These are phyloP conservation scores for Vanilla planifolia DNA, from an alignment of 106 monocot genomes.

Conservation along the genomic window DNA sequence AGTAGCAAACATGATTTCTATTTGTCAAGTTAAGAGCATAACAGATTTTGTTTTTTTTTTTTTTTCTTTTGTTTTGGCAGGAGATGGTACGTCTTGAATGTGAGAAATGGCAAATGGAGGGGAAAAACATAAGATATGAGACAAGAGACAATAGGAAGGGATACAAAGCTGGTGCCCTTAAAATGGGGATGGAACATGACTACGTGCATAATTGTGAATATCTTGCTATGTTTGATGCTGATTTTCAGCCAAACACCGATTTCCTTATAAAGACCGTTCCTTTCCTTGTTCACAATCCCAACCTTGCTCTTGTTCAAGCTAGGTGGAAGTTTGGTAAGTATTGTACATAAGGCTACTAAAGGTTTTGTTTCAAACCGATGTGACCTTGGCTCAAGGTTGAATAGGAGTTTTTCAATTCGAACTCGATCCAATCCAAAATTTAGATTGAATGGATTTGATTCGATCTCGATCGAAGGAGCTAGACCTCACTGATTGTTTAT, in stretches of 20 bases:
- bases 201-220: slow-evolving; percentile 39
- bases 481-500: too few relatives aligned
- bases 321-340: slow-evolving; percentile 53
- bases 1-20: too few relatives aligned
- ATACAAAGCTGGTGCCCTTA: slow-evolving; percentile 54
- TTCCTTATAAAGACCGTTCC: slow-evolving; percentile 36
- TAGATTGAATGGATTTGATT: too few relatives aligned
- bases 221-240: slow-evolving; percentile 55
- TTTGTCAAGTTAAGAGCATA: too few relatives aligned
- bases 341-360: too few relatives aligned
- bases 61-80: slow-evolving; percentile 11
- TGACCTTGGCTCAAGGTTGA: too few relatives aligned
- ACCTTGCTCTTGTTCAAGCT: slow-evolving; percentile 48
- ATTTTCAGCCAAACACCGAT: slow-evolving; percentile 47
- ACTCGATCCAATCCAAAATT: too few relatives aligned
- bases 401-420: too few relatives aligned
- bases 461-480: too few relatives aligned
- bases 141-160: slow-evolving; percentile 37
- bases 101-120: slow-evolving; percentile 22
- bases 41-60: too few relatives aligned
- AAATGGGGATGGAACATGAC: slow-evolving; percentile 33
- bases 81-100: slow-evolving; percentile 30
- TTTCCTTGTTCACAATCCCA: slow-evolving; percentile 38
- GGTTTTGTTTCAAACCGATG: too few relatives aligned
- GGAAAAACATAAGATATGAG: slow-evolving; percentile 39